phyloP scores from a whole-genome alignment of 2,329 filamentous ascomycete genomes.

The Neospermospora avenae region DNA sequence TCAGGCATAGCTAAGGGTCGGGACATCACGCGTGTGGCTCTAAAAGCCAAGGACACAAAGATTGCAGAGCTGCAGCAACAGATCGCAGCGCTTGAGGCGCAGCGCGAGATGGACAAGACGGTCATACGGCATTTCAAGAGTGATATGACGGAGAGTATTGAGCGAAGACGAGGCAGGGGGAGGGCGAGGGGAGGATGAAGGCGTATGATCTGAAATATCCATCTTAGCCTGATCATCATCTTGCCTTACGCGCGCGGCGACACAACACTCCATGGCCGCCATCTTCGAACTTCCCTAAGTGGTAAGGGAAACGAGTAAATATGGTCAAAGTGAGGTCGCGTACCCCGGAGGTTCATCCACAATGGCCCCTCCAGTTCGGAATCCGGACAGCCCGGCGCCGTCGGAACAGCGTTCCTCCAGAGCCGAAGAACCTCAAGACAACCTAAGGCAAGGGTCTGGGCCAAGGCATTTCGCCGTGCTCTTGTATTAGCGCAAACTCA shows the following conservation, averaged over 20 bases:
- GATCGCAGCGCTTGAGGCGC: constrained; percentile 54
- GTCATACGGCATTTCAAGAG: constrained; percentile 36
- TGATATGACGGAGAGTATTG: constrained; percentile 18
- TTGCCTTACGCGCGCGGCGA: neutral
- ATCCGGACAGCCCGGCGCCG: neutral
- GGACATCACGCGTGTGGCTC: constrained; percentile 59
- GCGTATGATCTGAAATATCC: neutral
- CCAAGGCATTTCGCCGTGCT: neutral
- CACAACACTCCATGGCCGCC: neutral
- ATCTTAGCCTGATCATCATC: neutral
- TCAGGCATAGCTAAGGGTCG: constrained; percentile 62
- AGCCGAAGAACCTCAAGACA: neutral
- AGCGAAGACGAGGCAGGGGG: constrained; percentile 13
- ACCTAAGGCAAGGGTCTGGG: neutral
- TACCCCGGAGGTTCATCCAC: neutral
- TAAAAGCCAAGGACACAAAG: constrained; percentile 63
- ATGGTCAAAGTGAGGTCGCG: too few relatives aligned
- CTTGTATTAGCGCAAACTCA: neutral
- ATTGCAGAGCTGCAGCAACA: constrained; percentile 64
- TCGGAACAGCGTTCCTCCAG: neutral
- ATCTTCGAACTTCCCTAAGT: neutral
- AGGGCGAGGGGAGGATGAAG: constrained; percentile 9
- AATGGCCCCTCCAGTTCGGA: neutral
- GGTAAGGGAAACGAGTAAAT: too few relatives aligned
- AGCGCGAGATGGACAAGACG: constrained; percentile 50